phyloP scores from a whole-genome alignment of 2,329 filamentous ascomycete species.

The Thielaviopsis euricoi region DNA sequence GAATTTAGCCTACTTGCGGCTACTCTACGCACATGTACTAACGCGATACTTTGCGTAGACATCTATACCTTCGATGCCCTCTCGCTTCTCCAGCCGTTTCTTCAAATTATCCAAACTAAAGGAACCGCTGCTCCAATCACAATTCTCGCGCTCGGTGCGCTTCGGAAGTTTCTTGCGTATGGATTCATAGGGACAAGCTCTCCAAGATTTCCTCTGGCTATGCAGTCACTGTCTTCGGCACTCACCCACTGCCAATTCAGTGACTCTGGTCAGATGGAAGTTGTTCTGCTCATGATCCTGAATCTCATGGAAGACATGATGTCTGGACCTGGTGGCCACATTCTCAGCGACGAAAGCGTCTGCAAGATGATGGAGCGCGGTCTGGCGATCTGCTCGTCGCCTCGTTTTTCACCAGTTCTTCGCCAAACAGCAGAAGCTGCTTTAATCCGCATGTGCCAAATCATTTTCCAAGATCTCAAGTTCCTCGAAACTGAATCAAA shows the following conservation, averaged over 20 bases:
- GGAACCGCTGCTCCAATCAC: slow-evolving; percentile 94
- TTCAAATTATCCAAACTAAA: slow-evolving; percentile 91
- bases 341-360: slow-evolving; percentile 94
- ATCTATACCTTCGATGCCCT: slow-evolving; percentile 81
- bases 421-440: slow-evolving; percentile 85
- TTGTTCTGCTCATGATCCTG: slow-evolving; percentile 83
- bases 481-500: slow-evolving; percentile 64
- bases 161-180: slow-evolving; percentile 94
- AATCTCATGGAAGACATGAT: slow-evolving; percentile 99
- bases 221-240: slow-evolving; percentile 86
- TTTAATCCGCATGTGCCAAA: slow-evolving; percentile 98
- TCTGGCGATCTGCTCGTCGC: slow-evolving; percentile 90
- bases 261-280: slow-evolving; percentile 86
- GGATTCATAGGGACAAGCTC: slow-evolving; percentile 73
- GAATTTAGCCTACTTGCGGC: background rate
- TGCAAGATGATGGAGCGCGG: slow-evolving; percentile 99
- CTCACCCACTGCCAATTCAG: slow-evolving; percentile 97
- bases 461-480: slow-evolving; percentile 88
- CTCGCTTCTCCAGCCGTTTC: slow-evolving; percentile 76
- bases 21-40: background rate
- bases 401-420: slow-evolving; percentile 76
- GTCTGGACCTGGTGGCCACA: slow-evolving; percentile 76
- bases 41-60: slow-evolving; percentile 33
- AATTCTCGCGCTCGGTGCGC: slow-evolving; percentile 78
- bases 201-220: slow-evolving; percentile 74